These are phyloP conservation scores for Osmanthus fragrans DNA, from an alignment of 257 asterid genomes.

Conservation along the genomic window DNA sequence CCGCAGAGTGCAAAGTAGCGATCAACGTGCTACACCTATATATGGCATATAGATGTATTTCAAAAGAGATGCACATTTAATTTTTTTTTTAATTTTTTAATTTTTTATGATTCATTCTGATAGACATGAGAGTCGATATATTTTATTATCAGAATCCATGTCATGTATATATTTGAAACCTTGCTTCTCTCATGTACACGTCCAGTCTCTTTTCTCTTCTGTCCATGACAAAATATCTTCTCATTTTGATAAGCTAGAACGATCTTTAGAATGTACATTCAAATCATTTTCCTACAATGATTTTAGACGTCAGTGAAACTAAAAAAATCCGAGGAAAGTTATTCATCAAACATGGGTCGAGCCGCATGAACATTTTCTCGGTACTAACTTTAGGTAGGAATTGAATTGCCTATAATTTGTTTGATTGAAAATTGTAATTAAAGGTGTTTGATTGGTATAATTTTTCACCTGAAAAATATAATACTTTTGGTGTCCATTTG, in stretches of 20 bases:
- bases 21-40: not conserved
- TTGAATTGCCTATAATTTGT: too few relatives aligned
- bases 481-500: too few relatives aligned
- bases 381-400: too few relatives aligned
- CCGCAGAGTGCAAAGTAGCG: not conserved
- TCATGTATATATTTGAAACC: too few relatives aligned
- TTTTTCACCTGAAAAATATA: too few relatives aligned
- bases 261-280: constrained; percentile 75
- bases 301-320: too few relatives aligned
- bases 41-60: not conserved
- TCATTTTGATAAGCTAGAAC: constrained; percentile 62
- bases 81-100: not conserved
- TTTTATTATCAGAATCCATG: not conserved
- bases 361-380: too few relatives aligned
- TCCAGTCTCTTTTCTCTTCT: not conserved
- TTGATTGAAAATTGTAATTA: too few relatives aligned
- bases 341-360: too few relatives aligned
- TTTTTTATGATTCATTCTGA: not conserved
- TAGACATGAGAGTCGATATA: not conserved
- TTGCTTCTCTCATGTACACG: not conserved
- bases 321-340: too few relatives aligned
- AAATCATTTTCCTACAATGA: constrained; percentile 64
- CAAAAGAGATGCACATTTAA: not conserved
- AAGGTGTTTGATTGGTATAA: too few relatives aligned
- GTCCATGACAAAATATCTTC: constrained; percentile 28